Conservation (phyloP, 768 basidiomycete genomes). For the Suillus weaverae region DNA sequence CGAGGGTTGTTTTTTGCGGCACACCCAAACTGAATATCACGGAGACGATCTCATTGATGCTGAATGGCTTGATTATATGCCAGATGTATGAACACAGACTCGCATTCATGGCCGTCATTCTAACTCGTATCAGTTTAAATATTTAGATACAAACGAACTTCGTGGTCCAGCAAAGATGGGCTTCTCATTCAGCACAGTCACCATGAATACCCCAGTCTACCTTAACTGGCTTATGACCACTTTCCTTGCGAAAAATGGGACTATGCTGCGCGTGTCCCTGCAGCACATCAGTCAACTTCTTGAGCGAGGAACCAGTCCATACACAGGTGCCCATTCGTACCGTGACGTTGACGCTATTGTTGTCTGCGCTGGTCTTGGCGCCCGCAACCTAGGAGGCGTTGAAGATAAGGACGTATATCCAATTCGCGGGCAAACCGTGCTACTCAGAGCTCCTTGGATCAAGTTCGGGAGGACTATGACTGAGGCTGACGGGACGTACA, state of each 20-base stretch:
- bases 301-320: conserved; percentile 10
- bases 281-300: conserved; percentile 67
- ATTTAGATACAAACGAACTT: conserved; percentile 42
- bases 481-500: conserved; percentile 29
- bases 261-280: conserved; percentile 54
- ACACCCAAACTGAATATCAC: conserved; percentile 64
- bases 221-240: conserved; percentile 61
- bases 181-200: conserved; percentile 62
- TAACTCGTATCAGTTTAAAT: conserved; percentile 30
- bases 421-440: conserved; percentile 45
- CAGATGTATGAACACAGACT: conserved; percentile 41
- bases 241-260: conserved; percentile 63
- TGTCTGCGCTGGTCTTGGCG: conserved; percentile 69
- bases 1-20: conserved; percentile 63
- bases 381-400: conserved; percentile 50
- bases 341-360: conserved; percentile 52
- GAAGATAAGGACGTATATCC: conserved; percentile 50
- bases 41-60: conserved; percentile 34
- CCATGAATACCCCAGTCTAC: conserved; percentile 66
- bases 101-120: conserved; percentile 4
- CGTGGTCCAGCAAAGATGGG: conserved; percentile 44
- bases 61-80: conserved; percentile 49
- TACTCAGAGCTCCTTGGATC: conserved; percentile 51
- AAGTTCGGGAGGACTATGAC: conserved; percentile 36
- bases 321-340: conserved; percentile 8